Percentiles rank a stretch among this genome's conserved stretches.
These are phyloP conservation scores for Beta corolliflora DNA, from an alignment of 179 eudicot genomes.

Conservation along the genomic window DNA sequence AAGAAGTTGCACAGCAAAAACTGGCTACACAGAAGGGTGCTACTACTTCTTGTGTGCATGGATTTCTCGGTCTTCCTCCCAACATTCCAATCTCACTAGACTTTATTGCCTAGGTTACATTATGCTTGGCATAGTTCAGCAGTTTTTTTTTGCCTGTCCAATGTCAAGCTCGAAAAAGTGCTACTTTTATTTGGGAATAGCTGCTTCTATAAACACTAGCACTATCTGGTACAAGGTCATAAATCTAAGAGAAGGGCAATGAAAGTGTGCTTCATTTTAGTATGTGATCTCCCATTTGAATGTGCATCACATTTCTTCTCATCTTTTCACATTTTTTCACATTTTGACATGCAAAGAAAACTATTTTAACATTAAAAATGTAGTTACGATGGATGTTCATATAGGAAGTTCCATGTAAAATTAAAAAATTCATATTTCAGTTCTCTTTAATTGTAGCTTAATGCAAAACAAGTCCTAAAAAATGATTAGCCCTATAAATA, in stretches of 20 bases:
- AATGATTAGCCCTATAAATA: no score
- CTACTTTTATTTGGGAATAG: neutral
- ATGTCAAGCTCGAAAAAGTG: neutral
- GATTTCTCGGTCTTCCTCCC: neutral
- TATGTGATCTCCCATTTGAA: neutral
- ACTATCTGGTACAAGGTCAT: neutral
- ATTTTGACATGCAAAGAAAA: no score
- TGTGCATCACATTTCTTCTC: neutral
- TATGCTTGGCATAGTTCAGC: neutral
- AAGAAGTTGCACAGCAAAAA: neutral
- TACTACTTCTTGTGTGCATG: neutral
- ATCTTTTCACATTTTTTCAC: no score
- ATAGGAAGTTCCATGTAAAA: no score
- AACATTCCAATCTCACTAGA: neutral
- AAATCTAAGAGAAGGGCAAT: neutral
- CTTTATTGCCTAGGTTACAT: neutral
- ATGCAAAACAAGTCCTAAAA: neutral
- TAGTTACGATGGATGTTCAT: no score
- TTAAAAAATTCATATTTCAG: no score
- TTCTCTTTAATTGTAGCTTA: no score
- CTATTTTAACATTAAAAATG: no score
- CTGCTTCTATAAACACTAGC: neutral
- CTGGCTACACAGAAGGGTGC: neutral
- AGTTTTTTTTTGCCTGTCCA: neutral
- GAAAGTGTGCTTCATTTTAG: neutral